Base-by-base conservation (phyloP, 1,284 basidiomycete genomes). In the Pseudozyma hubeiensis region DNA sequence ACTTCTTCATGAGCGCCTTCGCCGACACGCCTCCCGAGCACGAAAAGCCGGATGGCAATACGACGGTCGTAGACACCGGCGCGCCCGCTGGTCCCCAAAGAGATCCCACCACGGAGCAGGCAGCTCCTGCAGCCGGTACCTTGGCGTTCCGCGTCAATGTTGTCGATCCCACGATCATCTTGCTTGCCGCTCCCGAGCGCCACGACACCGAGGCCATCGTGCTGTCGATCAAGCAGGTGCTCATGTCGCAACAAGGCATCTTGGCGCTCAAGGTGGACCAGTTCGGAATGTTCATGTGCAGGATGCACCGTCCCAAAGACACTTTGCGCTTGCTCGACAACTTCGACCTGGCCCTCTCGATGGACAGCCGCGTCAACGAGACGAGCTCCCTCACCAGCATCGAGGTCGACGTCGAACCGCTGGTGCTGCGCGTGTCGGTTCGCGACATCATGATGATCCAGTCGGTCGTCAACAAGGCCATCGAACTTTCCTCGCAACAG, bases 291-390 rank as follows among this genome's bases (percentile, higher is more conserved):
- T 97, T 94, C 16, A 88, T 99, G 45, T 90, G 91, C 68, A 49
- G 75, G 14, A 99, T 99, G 94, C 93, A 93, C 74, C 89, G 89
- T 68, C 88, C 89, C 43, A 87, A 90, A 4, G 96, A 99, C 71
- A 90, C 89, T 44, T 91, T 96, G 46, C 90, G 93, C 41, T 94
- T 99, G 86, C 87, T 99, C 74, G 97, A 99, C 84, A 93, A 98
- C 70, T 88, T 98, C 51, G 93, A 97, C 83, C 80, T 97, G 50
- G 92, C 93, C 0, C 87, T 97, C 47, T 91, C 94, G 8, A 87
- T 97, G 72, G 95, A 98, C 84, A 93, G 88, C 66, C 90, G 92
- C 5, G 88, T 89, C n/a, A 89, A 90, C 14, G 88, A 89, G 2
- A 88, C 88, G 3, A 90, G 92, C 56, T 90, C 92, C 75, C 90